Base-by-base conservation (phyloP, 495 filamentous ascomycete species). In the Aspergillus carlsbadensis region DNA sequence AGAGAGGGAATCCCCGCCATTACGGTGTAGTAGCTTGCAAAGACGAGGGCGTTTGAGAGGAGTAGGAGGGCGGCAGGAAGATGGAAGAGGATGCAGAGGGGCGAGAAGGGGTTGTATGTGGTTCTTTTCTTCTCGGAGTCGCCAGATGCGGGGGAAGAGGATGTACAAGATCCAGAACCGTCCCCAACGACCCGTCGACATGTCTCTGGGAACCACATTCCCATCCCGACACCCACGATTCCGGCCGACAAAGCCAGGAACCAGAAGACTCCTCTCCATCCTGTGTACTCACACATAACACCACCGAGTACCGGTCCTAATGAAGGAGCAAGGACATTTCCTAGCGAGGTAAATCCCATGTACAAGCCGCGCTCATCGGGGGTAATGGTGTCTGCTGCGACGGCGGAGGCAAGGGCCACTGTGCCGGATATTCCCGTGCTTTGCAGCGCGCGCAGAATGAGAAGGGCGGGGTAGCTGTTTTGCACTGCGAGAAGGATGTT, bases 231-330 rank as follows among this genome's bases (percentile, higher is more conserved):
- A 34, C 73, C 65, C 40, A 69, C 71, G 0, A 69, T 65, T 0
- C 67, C 77, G 7, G 78, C 71, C 22, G 82, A 57, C 39, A 89
- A 85, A 34, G 78, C 73, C 7, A 89, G 75, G 59, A 91, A 87
- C 87, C 87, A 91, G 65, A 92, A 94, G 35, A 89, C 86, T 18
- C 81, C 77, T 21, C 80, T 66, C 89, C 89, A 92, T 0, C 86
- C 88, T 2, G 86, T 68, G 45, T 82, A 85, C 53, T 87, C 72
- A 7, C 80, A 72, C 6, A 91, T 68, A 0, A 87, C 36, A 0
- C 87, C 87, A 0, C 87, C 88, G 5, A 90, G 72, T 0, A 88
- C 77, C 0, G 86, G 86, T 1, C 82, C 84, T 0, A 88, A 17
- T 0, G 63, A 70, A 0, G 70, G 68, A 0, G 68, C 73, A 14